phyloP scores from a whole-genome alignment of 495 filamentous ascomycete genomes.

The Pyrenula massariospora region DNA sequence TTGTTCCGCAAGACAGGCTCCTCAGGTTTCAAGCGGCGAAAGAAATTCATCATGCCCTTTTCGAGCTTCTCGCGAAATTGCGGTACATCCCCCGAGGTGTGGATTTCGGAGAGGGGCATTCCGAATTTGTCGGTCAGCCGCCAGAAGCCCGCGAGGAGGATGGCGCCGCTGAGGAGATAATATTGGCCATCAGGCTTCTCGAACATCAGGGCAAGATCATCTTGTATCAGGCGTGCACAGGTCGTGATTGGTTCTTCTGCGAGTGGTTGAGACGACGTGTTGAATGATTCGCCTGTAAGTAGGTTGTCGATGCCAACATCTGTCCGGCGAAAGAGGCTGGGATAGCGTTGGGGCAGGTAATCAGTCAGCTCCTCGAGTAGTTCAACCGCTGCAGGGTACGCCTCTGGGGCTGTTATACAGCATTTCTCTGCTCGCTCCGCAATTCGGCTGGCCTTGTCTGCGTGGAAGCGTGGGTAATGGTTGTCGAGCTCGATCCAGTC shows the following conservation, averaged over 20 bases:
- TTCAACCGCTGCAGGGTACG: constrained; percentile 67
- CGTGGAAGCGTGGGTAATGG: constrained; percentile 66
- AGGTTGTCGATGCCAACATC: constrained; percentile 57
- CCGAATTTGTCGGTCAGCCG: constrained; percentile 73
- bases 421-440: constrained; percentile 58
- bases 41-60: constrained; percentile 76
- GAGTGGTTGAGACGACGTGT: constrained; percentile 54
- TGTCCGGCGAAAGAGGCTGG: constrained; percentile 56
- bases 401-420: constrained; percentile 60
- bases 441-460: constrained; percentile 61
- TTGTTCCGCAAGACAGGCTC: constrained; percentile 57
- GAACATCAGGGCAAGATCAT: constrained; percentile 82
- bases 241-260: constrained; percentile 76
- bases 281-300: constrained; percentile 60
- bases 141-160: constrained; percentile 82
- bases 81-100: constrained; percentile 72
- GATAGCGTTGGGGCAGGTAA: constrained; percentile 77
- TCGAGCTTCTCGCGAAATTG: constrained; percentile 66
- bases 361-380: constrained; percentile 63
- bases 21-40: constrained; percentile 51
- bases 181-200: constrained; percentile 71
- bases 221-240: constrained; percentile 63
- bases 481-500: constrained; percentile 90
- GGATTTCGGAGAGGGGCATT: constrained; percentile 75
- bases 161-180: constrained; percentile 68